Conservation (phyloP, 2,329 filamentous ascomycete genomes). For the Didymella keratinophila region DNA sequence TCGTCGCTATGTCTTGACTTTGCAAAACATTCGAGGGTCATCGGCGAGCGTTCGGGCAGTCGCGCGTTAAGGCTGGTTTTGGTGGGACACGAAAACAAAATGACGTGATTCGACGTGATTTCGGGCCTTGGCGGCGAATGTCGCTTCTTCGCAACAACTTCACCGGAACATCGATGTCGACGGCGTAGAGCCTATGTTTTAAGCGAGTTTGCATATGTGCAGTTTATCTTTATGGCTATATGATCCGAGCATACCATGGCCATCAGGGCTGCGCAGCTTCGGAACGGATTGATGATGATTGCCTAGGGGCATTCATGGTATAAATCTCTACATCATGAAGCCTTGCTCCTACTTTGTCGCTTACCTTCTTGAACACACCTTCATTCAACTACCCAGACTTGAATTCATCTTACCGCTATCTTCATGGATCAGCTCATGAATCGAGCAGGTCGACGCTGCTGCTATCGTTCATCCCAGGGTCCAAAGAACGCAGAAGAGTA, state of each 20-base stretch:
- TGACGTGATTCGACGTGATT: conserved; percentile 19
- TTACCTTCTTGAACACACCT: not conserved
- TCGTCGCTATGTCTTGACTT: conserved; percentile 20
- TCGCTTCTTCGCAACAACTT: not conserved
- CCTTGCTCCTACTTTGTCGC: not conserved
- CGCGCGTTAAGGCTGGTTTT: conserved; percentile 17
- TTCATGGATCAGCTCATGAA: no score
- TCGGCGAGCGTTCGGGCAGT: conserved; percentile 21
- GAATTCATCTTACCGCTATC: no score
- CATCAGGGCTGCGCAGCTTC: not conserved
- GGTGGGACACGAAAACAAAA: conserved; percentile 17
- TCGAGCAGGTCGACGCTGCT: no score
- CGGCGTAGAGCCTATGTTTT: not conserved
- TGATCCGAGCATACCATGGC: not conserved
- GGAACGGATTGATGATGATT: not conserved
- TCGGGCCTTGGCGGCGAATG: not conserved
- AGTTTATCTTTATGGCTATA: not conserved
- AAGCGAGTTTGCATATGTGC: not conserved
- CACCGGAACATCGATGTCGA: not conserved
- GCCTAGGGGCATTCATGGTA: no score
- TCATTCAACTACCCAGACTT: no score
- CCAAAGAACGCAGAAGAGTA: no score
- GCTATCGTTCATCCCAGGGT: no score
- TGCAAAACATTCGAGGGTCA: conserved; percentile 15
- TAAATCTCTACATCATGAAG: no score